These are phyloP conservation scores for Kodamaea anthophila DNA, from an alignment of 1,139 yeast species.

Conservation along the genomic window DNA sequence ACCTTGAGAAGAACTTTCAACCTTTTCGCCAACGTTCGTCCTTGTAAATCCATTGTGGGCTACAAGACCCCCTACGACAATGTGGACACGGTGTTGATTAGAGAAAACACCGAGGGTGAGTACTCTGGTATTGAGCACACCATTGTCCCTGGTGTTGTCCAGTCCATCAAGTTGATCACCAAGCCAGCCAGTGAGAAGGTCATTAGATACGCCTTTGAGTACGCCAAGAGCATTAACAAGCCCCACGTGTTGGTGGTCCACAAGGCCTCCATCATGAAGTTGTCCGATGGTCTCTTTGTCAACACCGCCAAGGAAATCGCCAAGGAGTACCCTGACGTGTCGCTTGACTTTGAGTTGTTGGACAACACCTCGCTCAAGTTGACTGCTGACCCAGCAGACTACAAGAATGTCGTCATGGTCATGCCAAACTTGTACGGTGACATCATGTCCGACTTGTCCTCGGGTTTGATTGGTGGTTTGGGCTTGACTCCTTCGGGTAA, in stretches of 20 bases:
- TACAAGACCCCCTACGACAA: constrained; percentile 91
- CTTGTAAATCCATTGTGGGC: constrained; percentile 90
- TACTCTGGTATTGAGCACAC: constrained; percentile 98
- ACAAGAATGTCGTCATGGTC: constrained; percentile 82
- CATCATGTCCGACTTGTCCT: constrained; percentile 93
- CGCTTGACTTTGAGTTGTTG: constrained; percentile 77
- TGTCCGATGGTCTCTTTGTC: constrained; percentile 94
- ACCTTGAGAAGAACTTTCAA: constrained; percentile 96
- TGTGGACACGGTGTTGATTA: constrained; percentile 91
- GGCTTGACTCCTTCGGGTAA: constrained; percentile 99
- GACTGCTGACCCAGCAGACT: constrained; percentile 83
- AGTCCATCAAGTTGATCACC: constrained; percentile 94
- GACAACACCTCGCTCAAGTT: constrained; percentile 92
- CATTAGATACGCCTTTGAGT: constrained; percentile 93
- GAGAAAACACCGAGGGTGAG: constrained; percentile 99
- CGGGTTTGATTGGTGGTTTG: constrained; percentile 96
- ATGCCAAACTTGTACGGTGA: constrained; percentile 99
- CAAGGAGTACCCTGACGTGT: constrained; percentile 86
- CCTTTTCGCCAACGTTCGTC: constrained; percentile 95
- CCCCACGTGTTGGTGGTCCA: constrained; percentile 91
- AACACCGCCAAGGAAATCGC: constrained; percentile 85
- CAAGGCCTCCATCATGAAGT: constrained; percentile 97
- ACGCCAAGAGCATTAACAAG: constrained; percentile 85
- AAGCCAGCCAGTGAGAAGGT: constrained; percentile 95
- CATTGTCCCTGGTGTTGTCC: constrained; percentile 97